These are phyloP conservation scores for Gonium pectorale DNA, from an alignment of 139 green algal species.

Conservation along the genomic window DNA sequence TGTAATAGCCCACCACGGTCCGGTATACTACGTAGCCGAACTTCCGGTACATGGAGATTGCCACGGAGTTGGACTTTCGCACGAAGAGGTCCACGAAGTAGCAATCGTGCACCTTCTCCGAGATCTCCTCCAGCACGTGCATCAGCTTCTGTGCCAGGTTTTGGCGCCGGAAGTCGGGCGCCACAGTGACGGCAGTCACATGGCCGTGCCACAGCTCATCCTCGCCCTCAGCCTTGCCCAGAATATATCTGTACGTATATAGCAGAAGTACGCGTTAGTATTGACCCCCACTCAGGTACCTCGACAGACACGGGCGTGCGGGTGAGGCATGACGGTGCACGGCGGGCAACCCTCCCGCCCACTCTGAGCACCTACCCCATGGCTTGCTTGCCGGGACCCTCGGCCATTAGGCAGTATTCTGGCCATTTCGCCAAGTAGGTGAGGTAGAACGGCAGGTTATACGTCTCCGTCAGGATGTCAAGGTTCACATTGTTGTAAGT, in stretches of 20 bases:
- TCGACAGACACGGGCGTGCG: too few relatives aligned
- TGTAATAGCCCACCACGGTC: conserved; percentile 89
- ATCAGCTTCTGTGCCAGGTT: conserved; percentile 95
- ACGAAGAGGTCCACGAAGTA: conserved; percentile 99
- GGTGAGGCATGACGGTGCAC: too few relatives aligned
- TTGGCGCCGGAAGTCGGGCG: conserved; percentile 81
- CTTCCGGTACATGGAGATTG: conserved; percentile 96
- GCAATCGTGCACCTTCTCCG: conserved; percentile 80
- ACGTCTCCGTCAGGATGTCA: conserved; percentile 98
- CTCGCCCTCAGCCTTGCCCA: conserved; percentile 96
- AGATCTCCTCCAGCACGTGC: conserved; percentile 88
- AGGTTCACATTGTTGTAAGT: conserved; percentile 98
- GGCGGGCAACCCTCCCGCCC: neutral
- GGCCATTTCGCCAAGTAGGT: conserved; percentile 94
- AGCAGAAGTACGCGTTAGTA: too few relatives aligned
- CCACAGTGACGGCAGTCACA: conserved; percentile 97
- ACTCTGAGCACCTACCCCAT: conserved; percentile 74
- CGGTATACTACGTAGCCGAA: conserved; percentile 96
- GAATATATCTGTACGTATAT: conserved; percentile 91
- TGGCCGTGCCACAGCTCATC: conserved; percentile 95
- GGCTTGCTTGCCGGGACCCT: conserved; percentile 67
- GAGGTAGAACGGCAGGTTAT: conserved; percentile 97
- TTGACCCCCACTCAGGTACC: too few relatives aligned
- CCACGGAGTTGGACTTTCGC: conserved; percentile 88
- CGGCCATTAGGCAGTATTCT: conserved; percentile 91